These are phyloP conservation scores for Potentilla sterilis DNA, from an alignment of 306 rosid species.

Conservation along the genomic window DNA sequence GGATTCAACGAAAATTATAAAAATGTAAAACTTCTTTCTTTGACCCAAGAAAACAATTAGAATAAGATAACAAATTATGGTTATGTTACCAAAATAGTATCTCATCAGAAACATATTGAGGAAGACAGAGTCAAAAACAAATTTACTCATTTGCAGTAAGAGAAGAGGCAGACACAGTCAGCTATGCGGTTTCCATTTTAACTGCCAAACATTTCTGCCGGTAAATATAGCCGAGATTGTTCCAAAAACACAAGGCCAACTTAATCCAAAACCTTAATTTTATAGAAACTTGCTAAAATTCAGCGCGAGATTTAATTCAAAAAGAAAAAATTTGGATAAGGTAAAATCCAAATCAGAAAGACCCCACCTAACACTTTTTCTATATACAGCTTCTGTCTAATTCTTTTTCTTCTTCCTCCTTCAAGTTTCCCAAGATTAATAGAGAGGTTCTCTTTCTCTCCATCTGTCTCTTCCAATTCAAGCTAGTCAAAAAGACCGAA, in stretches of 20 bases:
- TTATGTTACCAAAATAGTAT: not conserved
- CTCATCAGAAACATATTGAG: not conserved
- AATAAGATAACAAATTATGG: not conserved
- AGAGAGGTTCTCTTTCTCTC: too few relatives aligned
- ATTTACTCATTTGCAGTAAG: not conserved
- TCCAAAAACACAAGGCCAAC: not conserved
- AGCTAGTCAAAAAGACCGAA: constrained; percentile 7
- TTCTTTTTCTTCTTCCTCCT: not conserved
- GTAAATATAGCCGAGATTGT: constrained; percentile 5
- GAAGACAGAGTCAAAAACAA: not conserved
- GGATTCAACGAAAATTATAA: not conserved
- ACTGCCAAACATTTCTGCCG: not conserved
- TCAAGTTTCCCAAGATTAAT: not conserved
- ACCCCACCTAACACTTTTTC: constrained; percentile 14
- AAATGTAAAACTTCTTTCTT: not conserved
- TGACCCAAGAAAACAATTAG: not conserved
- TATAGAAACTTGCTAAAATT: constrained; percentile 8
- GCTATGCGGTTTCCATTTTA: not conserved
- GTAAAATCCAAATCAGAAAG: constrained; percentile 21
- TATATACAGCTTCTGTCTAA: not conserved
- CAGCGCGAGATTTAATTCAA: constrained; percentile 14
- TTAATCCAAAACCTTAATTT: not conserved
- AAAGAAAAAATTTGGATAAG: constrained; percentile 29
- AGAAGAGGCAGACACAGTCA: constrained; percentile 3
- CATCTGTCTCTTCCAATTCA: not conserved